These are phyloP conservation scores for Auriscalpium orientale DNA, from an alignment of 768 basidiomycete genomes.

Conservation along the genomic window DNA sequence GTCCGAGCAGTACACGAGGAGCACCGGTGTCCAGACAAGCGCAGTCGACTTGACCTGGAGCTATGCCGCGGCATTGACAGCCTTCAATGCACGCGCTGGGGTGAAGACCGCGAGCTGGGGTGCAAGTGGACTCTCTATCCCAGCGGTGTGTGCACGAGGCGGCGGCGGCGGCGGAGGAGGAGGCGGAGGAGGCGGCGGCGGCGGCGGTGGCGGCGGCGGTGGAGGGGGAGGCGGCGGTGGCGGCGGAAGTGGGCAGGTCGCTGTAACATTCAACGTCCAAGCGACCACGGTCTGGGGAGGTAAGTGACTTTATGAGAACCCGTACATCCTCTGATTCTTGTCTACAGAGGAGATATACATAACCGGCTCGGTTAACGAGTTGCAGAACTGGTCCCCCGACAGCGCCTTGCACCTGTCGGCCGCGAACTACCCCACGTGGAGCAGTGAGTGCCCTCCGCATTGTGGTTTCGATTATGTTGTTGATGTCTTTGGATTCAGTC, in stretches of 20 bases:
- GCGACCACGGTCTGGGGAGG: conserved; percentile 56
- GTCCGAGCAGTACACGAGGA: conserved; percentile 54
- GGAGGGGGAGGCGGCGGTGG: no score
- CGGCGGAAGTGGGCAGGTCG: conserved; percentile 23
- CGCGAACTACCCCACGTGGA: conserved; percentile 61
- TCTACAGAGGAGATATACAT: conserved; percentile 59
- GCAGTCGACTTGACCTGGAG: conserved; percentile 71
- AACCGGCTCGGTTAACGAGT: conserved; percentile 48
- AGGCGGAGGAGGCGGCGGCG: neutral
- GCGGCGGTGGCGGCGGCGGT: neutral
- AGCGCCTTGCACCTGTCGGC: conserved; percentile 48
- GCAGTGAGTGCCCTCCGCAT: conserved; percentile 35
- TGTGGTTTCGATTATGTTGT: conserved; percentile 6
- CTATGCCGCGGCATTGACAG: conserved; percentile 62
- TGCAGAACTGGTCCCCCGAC: conserved; percentile 53
- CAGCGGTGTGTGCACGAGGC: conserved; percentile 29
- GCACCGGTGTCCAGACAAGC: conserved; percentile 44
- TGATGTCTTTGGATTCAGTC: conserved; percentile 27
- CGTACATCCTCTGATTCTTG: neutral
- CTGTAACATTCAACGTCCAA: conserved; percentile 55
- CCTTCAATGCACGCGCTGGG: conserved; percentile 48
- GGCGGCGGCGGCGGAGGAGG: neutral
- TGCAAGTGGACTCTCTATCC: conserved; percentile 44
- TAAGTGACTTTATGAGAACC: conserved; percentile 21
- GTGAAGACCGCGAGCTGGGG: conserved; percentile 53